Evolutionary conservation across 352 stramenopile species (phyloP), one percentile per base, ranked within the genome.

Genomic region (Elongisporangium undulatum): DNA sequence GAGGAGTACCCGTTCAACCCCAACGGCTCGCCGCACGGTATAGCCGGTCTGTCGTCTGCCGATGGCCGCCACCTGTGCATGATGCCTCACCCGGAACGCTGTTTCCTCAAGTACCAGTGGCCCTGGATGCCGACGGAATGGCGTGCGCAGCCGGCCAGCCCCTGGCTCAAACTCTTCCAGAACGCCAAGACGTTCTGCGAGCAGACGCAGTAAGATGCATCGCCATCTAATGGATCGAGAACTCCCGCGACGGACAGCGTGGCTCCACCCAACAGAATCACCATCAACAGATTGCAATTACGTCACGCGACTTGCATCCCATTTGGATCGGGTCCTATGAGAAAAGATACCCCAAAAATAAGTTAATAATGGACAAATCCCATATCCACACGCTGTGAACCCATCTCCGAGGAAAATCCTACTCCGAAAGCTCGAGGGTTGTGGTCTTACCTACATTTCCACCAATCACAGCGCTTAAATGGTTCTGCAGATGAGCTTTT

Each of bases 11-110:
- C 98, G 39, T 99, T 99, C 83, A 99, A 99, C 74, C 97, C 98
- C 55, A 99, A 99, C 75, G 98, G 98, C 7, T 99, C 96, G 65
- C 92, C 94, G 4, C 72, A 91, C 39, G 97, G 96, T 49, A 99
- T 99, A 63, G 97, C 97, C 22, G 97, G 90, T 51, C 82, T 99
- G 20, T 98, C 97, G 58, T 99, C 96, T 21, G 85, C 86, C 53
- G 97, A 99, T 72, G 98, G 98, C 38, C 87, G 97, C 53, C 97
- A 99, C 85, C 71, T 99, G 62, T 98, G 97, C 59, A 93, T 99
- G 78, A 99, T 99, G 98, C 98, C 98, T 55, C 98, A 99, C 77
- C 97, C 97, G 17, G 97, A 99, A 75, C 92, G 98, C 55, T 94
- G 91, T 38, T 99, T 98, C 75, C 95, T 97, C 58, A 94, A 92